These are phyloP conservation scores for Pseudogymnoascus sp. DNA, from an alignment of 2,329 filamentous ascomycete species.

Conservation along the genomic window DNA sequence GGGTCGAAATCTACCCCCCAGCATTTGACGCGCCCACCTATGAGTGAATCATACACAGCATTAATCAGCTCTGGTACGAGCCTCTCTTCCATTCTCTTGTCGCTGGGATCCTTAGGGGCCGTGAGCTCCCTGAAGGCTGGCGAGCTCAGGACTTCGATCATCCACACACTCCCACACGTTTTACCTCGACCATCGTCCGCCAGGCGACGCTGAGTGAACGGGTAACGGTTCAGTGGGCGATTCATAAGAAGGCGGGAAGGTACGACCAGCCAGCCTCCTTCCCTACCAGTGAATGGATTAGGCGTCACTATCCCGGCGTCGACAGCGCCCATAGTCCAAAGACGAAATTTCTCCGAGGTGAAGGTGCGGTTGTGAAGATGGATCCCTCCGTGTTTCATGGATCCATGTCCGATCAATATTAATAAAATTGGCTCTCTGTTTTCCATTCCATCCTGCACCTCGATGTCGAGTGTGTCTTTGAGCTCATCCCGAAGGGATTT, in stretches of 20 bases:
- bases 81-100: not conserved
- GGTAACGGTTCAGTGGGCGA: not conserved
- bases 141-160: not conserved
- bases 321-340: not conserved
- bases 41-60: not conserved
- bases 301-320: not conserved
- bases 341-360: not conserved
- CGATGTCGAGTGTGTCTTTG: not conserved
- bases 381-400: conserved; percentile 1
- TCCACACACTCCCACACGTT: not conserved
- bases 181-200: not conserved
- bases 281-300: not conserved
- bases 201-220: not conserved
- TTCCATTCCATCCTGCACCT: not conserved
- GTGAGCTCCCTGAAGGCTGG: not conserved
- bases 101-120: not conserved
- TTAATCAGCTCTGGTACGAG: not conserved
- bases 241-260: not conserved
- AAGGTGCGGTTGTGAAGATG: not conserved
- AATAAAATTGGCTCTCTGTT: not conserved
- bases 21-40: not conserved
- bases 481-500: not conserved
- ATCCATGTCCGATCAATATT: not conserved
- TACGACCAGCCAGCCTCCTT: conserved; percentile 4
- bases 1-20: not conserved